These are phyloP conservation scores for Phanerochaete carnosa DNA, from an alignment of 768 basidiomycete genomes.

Conservation along the genomic window DNA sequence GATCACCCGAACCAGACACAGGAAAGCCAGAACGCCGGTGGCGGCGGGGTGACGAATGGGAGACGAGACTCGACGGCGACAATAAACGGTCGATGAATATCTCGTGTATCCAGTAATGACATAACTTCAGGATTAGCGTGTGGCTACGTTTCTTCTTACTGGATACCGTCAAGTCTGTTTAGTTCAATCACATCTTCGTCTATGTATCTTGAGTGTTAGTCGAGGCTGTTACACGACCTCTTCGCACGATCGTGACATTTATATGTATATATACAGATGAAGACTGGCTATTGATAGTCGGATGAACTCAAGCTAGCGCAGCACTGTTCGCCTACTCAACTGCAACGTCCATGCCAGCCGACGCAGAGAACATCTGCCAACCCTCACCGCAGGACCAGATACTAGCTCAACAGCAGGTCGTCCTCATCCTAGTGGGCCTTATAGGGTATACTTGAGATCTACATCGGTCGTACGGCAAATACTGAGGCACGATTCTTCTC, in stretches of 20 bases:
- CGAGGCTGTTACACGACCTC: too few species aligned
- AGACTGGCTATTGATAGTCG: too few species aligned
- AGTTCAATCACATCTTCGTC: neutral
- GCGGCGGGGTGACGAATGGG: constrained; percentile 33
- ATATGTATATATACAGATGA: too few species aligned
- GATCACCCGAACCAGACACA: constrained; percentile 80
- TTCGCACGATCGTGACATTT: too few species aligned
- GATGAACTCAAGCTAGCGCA: neutral
- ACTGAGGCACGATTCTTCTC: neutral
- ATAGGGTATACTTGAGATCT: constrained; percentile 38
- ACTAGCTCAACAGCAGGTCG: constrained; percentile 32
- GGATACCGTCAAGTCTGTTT: neutral
- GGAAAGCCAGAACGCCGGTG: constrained; percentile 27
- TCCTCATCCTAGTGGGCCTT: constrained; percentile 72
- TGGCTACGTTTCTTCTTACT: neutral
- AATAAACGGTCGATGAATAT: constrained; percentile 54
- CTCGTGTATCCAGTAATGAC: neutral
- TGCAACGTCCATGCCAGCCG: neutral
- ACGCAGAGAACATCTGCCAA: neutral
- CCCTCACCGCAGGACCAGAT: neutral
- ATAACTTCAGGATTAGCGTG: neutral
- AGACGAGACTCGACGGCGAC: constrained; percentile 70
- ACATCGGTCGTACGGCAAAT: neutral
- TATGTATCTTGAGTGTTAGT: too few species aligned
- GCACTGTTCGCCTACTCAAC: neutral